Base-by-base conservation (phyloP, 2,329 filamentous ascomycete genomes). In the Colletotrichum tamarilloi region DNA sequence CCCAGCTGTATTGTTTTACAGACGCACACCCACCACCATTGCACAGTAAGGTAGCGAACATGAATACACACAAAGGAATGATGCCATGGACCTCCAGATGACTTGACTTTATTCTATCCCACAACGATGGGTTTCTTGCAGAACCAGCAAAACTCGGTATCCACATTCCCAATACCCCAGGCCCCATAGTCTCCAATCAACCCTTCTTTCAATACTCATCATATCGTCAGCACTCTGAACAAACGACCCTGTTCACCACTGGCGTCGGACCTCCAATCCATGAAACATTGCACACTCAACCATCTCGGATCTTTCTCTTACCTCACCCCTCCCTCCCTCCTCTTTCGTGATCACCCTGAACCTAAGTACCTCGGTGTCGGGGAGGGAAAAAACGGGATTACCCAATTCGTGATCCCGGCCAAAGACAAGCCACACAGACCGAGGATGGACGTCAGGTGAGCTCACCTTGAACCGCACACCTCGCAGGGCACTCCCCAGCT, bases 361-460 rank as follows among this genome's bases (percentile, higher is more conserved):
- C 32, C 19, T 22, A 19, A 16, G 7, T 35, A n/a, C 16, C 42
- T n/a, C 42, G 19, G 42, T 7, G 19, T 19, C 0, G 12, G 11
- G 22, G 11, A 12, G 11, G 32, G 11, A 35, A 35, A 12, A 24
- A 60, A 52, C 38, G 35, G 68, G 22, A 57, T 53, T 72, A 38
- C 64, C 68, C 24, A 58, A 72, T 72, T 24, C 19, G 57, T 67
- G n/a, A 65, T 67, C 57, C 67, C 59, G 67, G 46, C 49, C 35
- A 38, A 38, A 38, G 22, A 30, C 24, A 38, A 30, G 26, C 38
- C 38, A 52, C 30, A 63, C 42, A 30, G 24, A 24, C 26, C 19
- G 19, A 24, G 42, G 42, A 46, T n/a, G 42, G 32, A 56, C 52
- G 46, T 71, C 68, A 71, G 42, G 56, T 71, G 68, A 60, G 35